Evolutionary conservation across 805 yeast species (phyloP).

Genomic region (Cyberlindnera sargentensis): DNA sequence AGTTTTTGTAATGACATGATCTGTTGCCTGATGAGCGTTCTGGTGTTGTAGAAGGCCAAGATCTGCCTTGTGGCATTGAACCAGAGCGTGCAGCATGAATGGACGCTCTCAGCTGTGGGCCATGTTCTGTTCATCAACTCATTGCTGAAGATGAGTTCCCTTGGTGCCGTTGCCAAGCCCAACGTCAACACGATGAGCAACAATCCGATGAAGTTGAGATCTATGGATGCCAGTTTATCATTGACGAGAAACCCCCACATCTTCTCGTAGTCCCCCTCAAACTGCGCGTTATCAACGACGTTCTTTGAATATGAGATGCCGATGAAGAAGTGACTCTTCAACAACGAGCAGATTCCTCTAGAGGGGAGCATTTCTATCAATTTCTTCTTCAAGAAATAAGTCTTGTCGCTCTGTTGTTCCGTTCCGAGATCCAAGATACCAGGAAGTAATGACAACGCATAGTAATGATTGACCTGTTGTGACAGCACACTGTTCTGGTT

Average conservation of each 20-base stretch:
- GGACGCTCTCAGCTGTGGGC: conserved; percentile 2
- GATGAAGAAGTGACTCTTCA: conserved; percentile 13
- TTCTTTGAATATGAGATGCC: conserved; percentile 6
- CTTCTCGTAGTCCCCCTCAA: conserved; percentile 10
- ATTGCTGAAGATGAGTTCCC: conserved; percentile 6
- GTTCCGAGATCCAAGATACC: conserved; percentile 3
- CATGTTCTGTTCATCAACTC: conserved; percentile 3
- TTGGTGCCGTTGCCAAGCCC: conserved; percentile 7
- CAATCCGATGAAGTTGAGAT: conserved; percentile 10
- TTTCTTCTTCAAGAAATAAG: conserved; percentile 3
- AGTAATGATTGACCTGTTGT: conserved; percentile 5
- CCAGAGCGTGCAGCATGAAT: conserved; percentile 5
- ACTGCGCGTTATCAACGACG: conserved; percentile 3
- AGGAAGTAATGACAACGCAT: conserved; percentile 2
- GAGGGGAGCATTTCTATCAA: conserved; percentile 10
- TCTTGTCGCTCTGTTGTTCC: conserved; percentile 1
- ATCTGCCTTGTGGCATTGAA: conserved; percentile 15
- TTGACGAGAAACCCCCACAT: conserved; percentile 9
- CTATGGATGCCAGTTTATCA: conserved; percentile 6
- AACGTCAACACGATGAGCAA: conserved; percentile 7
- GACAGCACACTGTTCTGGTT: conserved; percentile 9
- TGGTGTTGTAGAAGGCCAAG: conserved; percentile 6
- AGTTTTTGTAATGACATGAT: conserved; percentile 4
- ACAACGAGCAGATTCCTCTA: conserved; percentile 4
- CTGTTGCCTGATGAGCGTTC: conserved; percentile 3